These are phyloP conservation scores for Rhodamnia rubescens DNA, from an alignment of 345 rosid genomes.

Conservation along the genomic window DNA sequence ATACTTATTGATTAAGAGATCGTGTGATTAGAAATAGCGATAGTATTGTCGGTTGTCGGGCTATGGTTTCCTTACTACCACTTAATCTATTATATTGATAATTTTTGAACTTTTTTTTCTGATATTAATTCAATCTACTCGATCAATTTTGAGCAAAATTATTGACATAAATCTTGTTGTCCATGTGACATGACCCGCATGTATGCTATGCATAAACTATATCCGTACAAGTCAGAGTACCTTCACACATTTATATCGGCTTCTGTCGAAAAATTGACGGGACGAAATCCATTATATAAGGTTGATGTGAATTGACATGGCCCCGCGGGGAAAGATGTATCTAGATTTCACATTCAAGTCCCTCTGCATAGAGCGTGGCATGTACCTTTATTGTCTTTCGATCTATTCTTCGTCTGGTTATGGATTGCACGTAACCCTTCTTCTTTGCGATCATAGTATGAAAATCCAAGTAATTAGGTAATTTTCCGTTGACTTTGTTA, in stretches of 20 bases:
- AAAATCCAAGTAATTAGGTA: too few species aligned
- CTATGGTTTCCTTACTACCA: too few species aligned
- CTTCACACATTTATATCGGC: background rate
- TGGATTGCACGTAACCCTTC: background rate
- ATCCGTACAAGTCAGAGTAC: background rate
- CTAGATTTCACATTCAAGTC: background rate
- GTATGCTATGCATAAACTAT: background rate
- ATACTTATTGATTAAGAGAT: too few species aligned
- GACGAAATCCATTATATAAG: background rate
- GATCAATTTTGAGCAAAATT: too few species aligned
- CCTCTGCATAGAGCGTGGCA: background rate
- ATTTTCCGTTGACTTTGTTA: background rate
- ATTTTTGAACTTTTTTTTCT: too few species aligned
- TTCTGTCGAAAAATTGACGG: background rate
- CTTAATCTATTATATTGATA: too few species aligned
- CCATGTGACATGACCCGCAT: too few species aligned
- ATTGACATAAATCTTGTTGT: too few species aligned
- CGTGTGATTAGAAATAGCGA: too few species aligned
- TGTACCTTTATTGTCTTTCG: background rate
- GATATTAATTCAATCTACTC: too few species aligned
- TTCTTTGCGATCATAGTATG: background rate
- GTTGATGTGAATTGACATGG: background rate
- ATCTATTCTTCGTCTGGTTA: background rate
- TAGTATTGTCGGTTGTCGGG: too few species aligned
- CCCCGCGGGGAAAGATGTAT: rapidly evolving